Base-by-base conservation (phyloP, 192 early-diverging fungal species). In the Linnemannia elongata region DNA sequence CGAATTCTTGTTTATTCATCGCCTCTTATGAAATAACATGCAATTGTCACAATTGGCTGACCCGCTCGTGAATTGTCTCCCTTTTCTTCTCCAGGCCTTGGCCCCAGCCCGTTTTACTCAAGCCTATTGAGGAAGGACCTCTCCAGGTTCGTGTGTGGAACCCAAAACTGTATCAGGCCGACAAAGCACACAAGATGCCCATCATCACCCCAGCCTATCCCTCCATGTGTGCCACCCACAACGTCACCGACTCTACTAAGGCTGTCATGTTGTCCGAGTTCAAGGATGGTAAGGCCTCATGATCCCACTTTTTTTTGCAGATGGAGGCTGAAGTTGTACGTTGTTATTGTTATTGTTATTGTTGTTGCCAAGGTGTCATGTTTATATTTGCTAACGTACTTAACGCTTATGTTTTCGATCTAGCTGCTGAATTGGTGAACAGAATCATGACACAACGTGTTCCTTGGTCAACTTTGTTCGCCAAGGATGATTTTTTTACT, bases 201-300 rank as follows among this genome's bases (percentile, higher is more conserved):
- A 96, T 99, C 75, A 99, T 99, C 81, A 99, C 98, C 15, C 98
- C 98, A 7, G 97, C 98, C 4, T 99, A 99, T 79, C 98, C 98
- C 39, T 97, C 96, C 35, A 99, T 98, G 97, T 99, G 98, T 87
- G 93, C 97, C 6, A 99, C 98, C 4, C 98, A 99, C 88, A 99
- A 99, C 82, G 98, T 99, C 18, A 97, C 96, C 3, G 81, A 90
- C 72, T 98, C 97, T 6, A 99, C 98, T 0, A 93, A 94, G 35
- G 81, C 78, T 6, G 94, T 99, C 22, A 99, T 97, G 76, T 93
- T 93, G 18, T 88, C 92, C 22, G 98, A 99, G 90, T 96, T 98
- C 76, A 92, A 94, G 79, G 92, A 95, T 54, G 90, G 89, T 88
- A 81, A 69, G 60, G 33, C 22, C 1, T 35, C 35, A 47, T 4